phyloP scores from a whole-genome alignment of 192 early-diverging fungal species.

The Podochytrium sp. region DNA sequence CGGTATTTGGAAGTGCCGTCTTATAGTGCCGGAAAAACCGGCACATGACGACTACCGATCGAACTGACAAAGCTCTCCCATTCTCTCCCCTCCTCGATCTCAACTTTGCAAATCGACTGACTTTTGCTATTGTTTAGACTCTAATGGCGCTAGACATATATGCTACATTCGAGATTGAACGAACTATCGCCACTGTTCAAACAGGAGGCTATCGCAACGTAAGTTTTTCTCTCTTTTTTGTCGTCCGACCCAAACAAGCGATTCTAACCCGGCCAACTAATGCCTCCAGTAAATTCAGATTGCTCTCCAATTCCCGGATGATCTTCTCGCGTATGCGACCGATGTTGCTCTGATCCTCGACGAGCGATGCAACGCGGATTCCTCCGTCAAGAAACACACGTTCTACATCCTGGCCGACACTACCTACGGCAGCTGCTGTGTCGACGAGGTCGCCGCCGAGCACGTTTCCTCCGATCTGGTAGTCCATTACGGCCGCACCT shows the following conservation, averaged over 20 bases:
- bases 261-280: constrained; percentile 1
- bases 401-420: constrained; percentile 93
- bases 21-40: constrained; percentile 14
- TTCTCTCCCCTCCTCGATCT: too few species aligned
- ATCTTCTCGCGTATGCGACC: constrained; percentile 73
- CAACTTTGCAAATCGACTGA: too few species aligned
- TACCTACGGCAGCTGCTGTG: constrained; percentile 96
- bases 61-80: too few species aligned
- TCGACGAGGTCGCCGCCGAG: constrained; percentile 94
- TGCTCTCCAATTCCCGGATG: constrained; percentile 93
- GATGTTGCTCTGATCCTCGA: constrained; percentile 55
- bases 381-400: constrained; percentile 2
- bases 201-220: not conserved
- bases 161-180: not conserved
- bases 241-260: not conserved
- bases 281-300: constrained; percentile 14
- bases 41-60: constrained; percentile 31
- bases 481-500: constrained; percentile 94
- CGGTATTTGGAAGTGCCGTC: constrained; percentile 35
- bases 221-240: not conserved
- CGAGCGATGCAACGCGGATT: not conserved
- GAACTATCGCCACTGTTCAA: not conserved
- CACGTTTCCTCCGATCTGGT: constrained; percentile 87
- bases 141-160: not conserved
- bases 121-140: too few species aligned